Conservation (phyloP, 345 rosid species). For the Salix brachista region DNA sequence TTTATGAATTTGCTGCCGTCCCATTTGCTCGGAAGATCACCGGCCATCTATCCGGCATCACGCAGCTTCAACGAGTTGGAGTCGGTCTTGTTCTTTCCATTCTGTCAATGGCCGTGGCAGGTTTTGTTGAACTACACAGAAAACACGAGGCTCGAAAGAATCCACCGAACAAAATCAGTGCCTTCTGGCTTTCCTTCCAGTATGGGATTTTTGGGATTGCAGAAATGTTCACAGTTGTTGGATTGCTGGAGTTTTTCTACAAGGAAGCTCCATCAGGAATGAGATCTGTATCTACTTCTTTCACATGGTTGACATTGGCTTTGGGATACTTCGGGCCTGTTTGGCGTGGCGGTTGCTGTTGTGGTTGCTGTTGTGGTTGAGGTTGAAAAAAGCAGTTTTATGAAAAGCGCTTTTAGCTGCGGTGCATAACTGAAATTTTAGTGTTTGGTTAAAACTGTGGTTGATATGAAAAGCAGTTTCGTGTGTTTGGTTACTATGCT, state of each 20-base stretch:
- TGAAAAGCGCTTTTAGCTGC: too few relatives aligned
- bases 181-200: conserved; percentile 37
- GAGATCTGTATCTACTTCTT: conserved; percentile 37
- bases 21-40: conserved; percentile 44
- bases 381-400: too few relatives aligned
- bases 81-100: conserved; percentile 17
- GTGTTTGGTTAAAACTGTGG: too few relatives aligned
- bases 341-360: too few relatives aligned
- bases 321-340: too few relatives aligned
- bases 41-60: conserved; percentile 40
- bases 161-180: conserved; percentile 22
- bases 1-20: conserved; percentile 41
- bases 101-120: conserved; percentile 23
- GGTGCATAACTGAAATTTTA: too few relatives aligned
- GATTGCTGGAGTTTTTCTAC: conserved; percentile 40
- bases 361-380: too few relatives aligned
- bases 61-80: conserved; percentile 36
- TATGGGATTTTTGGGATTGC: conserved; percentile 34
- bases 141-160: conserved; percentile 12
- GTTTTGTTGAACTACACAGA: conserved; percentile 24
- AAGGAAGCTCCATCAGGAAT: conserved; percentile 28
- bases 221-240: conserved; percentile 37
- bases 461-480: too few relatives aligned
- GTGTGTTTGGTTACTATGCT: too few relatives aligned
- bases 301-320: conserved; percentile 30